phyloP scores from a whole-genome alignment of 78 protist species.

The Dictyostelium capitatum region DNA sequence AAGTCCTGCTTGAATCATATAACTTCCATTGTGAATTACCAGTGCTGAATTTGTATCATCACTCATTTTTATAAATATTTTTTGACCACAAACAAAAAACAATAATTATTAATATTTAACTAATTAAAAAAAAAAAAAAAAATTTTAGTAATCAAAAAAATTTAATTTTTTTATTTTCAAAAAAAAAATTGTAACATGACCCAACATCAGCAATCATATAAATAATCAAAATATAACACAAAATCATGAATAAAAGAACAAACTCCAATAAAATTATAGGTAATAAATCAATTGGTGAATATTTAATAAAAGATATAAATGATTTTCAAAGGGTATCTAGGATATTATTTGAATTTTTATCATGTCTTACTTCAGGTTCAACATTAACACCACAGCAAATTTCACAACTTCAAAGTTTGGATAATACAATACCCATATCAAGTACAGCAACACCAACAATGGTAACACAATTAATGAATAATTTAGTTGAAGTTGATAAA shows the following conservation, averaged over 20 bases:
- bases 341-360: constrained; percentile 34
- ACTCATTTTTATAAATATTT: no score
- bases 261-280: constrained; percentile 10
- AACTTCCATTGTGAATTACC: no score
- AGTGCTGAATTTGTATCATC: no score
- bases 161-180: no score
- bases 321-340: constrained; percentile 14
- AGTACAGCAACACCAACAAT: not conserved
- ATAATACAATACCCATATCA: not conserved
- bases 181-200: no score
- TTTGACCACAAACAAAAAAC: no score
- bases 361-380: constrained; percentile 8
- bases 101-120: no score
- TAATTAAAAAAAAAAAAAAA: no score
- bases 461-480: not conserved
- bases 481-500: constrained; percentile 11
- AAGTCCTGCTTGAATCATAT: no score
- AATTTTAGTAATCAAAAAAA: no score
- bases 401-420: not conserved
- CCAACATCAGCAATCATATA: no score
- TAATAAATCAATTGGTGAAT: not conserved
- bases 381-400: not conserved
- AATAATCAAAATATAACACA: no score
- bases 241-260: constrained; percentile 6
- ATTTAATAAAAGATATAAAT: not conserved